Percentiles rank a stretch among this genome's conserved stretches.
These are phyloP conservation scores for Sporothrix variecibatus DNA, from an alignment of 2,329 filamentous ascomycete species.

Conservation along the genomic window DNA sequence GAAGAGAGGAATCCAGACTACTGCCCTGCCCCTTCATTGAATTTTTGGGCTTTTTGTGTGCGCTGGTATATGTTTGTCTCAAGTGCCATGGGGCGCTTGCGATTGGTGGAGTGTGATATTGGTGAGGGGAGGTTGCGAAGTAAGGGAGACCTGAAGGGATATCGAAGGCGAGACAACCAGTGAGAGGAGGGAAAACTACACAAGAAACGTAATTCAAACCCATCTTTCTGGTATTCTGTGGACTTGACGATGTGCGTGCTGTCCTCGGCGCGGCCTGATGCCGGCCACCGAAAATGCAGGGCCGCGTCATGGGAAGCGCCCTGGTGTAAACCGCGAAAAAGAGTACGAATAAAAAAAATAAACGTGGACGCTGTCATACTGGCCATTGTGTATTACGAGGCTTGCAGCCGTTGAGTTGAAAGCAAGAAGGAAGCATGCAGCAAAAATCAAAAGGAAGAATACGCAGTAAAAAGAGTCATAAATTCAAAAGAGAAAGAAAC, in stretches of 20 bases:
- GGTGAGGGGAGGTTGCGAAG: not conserved
- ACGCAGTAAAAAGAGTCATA: not conserved
- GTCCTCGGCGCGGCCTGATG: not conserved
- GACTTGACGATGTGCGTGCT: not conserved
- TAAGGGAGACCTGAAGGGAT: constrained; percentile 11
- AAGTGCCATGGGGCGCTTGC: constrained; percentile 9
- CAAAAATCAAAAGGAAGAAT: not conserved
- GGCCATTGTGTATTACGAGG: not conserved
- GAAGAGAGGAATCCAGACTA: not conserved
- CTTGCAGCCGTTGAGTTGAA: not conserved
- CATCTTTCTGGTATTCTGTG: not conserved
- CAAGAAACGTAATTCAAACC: not conserved
- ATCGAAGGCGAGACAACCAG: not conserved
- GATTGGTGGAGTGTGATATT: not conserved
- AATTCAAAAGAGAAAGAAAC: not conserved
- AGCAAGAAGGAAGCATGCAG: not conserved
- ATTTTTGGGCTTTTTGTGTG: not conserved
- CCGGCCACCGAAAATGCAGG: constrained; percentile 10
- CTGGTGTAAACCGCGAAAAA: not conserved
- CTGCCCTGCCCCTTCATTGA: not conserved
- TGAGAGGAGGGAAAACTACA: not conserved
- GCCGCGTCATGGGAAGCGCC: constrained; percentile 17
- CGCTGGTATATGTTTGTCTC: not conserved
- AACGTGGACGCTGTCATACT: not conserved
- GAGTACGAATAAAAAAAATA: not conserved